Conservation (phyloP, 2,329 filamentous ascomycete species). For the Aspergillus sp. region DNA sequence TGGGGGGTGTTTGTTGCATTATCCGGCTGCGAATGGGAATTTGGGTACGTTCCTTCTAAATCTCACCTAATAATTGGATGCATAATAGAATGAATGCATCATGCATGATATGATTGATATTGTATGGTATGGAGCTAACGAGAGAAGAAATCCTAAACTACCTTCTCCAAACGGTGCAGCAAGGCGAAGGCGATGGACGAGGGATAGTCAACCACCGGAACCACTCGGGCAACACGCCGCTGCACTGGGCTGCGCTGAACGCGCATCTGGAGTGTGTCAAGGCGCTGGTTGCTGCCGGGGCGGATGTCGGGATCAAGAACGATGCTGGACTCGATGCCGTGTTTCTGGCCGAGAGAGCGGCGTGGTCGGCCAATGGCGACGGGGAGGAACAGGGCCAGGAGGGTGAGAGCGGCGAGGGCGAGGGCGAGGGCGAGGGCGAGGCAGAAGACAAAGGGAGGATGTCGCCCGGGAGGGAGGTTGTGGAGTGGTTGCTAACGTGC, state of each 20-base stretch:
- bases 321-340: slow-evolving; percentile 72
- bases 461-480: slow-evolving; percentile 31
- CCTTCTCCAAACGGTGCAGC: slow-evolving; percentile 35
- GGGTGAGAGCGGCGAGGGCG: slow-evolving; percentile 10
- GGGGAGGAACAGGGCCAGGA: slow-evolving; percentile 11
- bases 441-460: slow-evolving; percentile 11
- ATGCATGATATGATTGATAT: not conserved
- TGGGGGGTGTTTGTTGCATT: slow-evolving; percentile 57
- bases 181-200: slow-evolving; percentile 12
- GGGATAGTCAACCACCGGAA: slow-evolving; percentile 51
- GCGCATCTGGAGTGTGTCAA: slow-evolving; percentile 76
- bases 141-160: slow-evolving; percentile 39
- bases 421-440: slow-evolving; percentile 14
- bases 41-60: slow-evolving; percentile 45
- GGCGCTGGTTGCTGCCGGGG: slow-evolving; percentile 64
- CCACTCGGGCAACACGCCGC: slow-evolving; percentile 73
- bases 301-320: slow-evolving; percentile 69
- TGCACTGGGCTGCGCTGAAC: slow-evolving; percentile 91
- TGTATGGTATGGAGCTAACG: slow-evolving; percentile 2
- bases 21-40: slow-evolving; percentile 86
- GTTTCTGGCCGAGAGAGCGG: slow-evolving; percentile 62
- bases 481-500: slow-evolving; percentile 33
- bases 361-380: slow-evolving; percentile 50
- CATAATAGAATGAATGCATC: too few species aligned
- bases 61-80: too few species aligned